These are phyloP conservation scores for Plantago elongata DNA, from an alignment of 257 asterid genomes.

Conservation along the genomic window DNA sequence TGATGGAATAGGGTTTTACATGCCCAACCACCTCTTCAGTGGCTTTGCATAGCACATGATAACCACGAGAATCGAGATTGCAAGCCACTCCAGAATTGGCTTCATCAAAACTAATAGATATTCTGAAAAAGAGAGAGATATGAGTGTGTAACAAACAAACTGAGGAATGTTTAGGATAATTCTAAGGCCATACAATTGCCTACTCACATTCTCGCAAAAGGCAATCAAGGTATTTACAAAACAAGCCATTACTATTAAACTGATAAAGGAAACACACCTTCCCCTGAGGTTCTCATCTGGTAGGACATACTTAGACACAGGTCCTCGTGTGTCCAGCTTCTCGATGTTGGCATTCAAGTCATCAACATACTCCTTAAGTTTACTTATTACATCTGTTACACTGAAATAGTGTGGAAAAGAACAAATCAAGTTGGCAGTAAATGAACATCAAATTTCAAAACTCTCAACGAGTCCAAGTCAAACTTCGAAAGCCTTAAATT, in stretches of 20 bases:
- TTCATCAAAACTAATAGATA: slow-evolving; percentile 67
- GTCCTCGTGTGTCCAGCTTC: slow-evolving; percentile 64
- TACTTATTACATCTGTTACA: slow-evolving; percentile 67
- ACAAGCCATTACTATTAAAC: too few relatives aligned
- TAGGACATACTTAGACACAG: slow-evolving; percentile 76
- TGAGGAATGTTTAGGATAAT: not conserved
- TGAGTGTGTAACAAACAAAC: not conserved
- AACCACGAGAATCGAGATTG: slow-evolving; percentile 87
- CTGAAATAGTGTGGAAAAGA: slow-evolving; percentile 31
- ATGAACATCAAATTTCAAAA: not conserved
- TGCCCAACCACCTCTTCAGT: slow-evolving; percentile 90
- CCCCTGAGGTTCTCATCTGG: slow-evolving; percentile 94
- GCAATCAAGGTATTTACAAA: too few relatives aligned
- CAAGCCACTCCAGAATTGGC: slow-evolving; percentile 86
- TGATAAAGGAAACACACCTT: slow-evolving; percentile 40
- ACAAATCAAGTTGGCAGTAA: too few relatives aligned
- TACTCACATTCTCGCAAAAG: too few relatives aligned
- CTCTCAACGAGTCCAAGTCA: not conserved
- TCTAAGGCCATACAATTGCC: not conserved
- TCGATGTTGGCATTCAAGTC: slow-evolving; percentile 82
- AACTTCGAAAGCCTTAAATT: slow-evolving; percentile 11
- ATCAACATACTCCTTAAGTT: slow-evolving; percentile 69
- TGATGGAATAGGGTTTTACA: slow-evolving; percentile 90
- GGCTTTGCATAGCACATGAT: slow-evolving; percentile 84
- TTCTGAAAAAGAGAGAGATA: slow-evolving; percentile 35